Conservation (phyloP, 768 basidiomycete species). For the Tylopilus balloui region DNA sequence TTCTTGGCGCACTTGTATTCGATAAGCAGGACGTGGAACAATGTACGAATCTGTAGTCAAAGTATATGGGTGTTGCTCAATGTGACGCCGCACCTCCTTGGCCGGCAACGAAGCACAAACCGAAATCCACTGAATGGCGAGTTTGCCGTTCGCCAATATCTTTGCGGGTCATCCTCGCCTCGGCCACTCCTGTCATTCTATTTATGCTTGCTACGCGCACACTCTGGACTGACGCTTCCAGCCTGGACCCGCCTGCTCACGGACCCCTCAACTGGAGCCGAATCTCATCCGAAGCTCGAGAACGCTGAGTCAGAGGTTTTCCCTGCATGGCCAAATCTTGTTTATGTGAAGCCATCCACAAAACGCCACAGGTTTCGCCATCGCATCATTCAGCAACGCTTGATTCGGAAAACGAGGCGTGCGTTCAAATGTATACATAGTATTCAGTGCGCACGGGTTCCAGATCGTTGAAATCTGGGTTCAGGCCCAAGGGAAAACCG, state of each 20-base stretch:
- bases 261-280: neutral
- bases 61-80: no score
- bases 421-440: no score
- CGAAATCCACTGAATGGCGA: neutral
- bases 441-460: no score
- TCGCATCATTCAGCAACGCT: constrained; percentile 1
- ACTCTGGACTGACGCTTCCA: neutral
- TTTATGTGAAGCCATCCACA: constrained; percentile 12
- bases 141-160: neutral
- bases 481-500: neutral
- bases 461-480: no score
- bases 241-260: neutral
- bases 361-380: constrained; percentile 25
- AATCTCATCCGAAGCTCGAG: neutral
- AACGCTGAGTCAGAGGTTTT: constrained; percentile 3
- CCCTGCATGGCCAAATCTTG: neutral
- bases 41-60: constrained; percentile 18
- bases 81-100: neutral
- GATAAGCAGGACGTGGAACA: constrained; percentile 18
- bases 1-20: constrained; percentile 27
- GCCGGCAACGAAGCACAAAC: neutral
- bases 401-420: neutral
- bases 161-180: constrained; percentile 1
- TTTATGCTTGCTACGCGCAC: neutral
- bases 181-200: neutral